Conservation (phyloP, 1,284 basidiomycete species). For the Vanrija humicola region DNA sequence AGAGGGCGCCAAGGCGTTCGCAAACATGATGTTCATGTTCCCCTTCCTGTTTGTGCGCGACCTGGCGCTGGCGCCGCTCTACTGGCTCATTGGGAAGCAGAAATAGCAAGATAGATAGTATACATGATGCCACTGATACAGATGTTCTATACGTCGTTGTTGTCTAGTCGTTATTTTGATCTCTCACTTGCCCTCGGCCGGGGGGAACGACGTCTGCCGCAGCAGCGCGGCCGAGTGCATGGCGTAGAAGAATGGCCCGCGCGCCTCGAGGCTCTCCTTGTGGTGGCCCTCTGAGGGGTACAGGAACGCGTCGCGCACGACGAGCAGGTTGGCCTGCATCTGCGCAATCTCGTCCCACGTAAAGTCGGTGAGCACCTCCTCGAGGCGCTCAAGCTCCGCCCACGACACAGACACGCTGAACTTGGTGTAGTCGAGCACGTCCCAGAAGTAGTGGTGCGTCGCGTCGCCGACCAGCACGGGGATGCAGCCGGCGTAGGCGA, state of each 20-base stretch:
- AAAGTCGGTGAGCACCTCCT: constrained; percentile 38
- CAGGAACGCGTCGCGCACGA: constrained; percentile 47
- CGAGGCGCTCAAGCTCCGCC: constrained; percentile 35
- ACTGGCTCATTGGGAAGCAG: too few species aligned
- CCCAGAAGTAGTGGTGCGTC: constrained; percentile 43
- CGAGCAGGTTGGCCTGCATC: constrained; percentile 44
- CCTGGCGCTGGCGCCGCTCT: too few species aligned
- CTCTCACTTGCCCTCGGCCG: background rate
- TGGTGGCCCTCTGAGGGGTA: constrained; percentile 33
- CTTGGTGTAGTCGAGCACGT: constrained; percentile 45
- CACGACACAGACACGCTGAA: constrained; percentile 42
- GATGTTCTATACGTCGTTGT: too few species aligned
- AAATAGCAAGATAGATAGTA: too few species aligned
- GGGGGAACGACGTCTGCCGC: constrained; percentile 29
- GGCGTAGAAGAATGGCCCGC: constrained; percentile 39
- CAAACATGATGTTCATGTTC: too few species aligned
- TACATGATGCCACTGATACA: too few species aligned
- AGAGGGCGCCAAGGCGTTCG: constrained; percentile 1
- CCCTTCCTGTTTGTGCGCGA: too few species aligned
- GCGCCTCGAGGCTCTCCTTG: constrained; percentile 13
- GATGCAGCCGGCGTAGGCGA: constrained; percentile 49
- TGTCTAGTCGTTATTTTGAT: too few species aligned
- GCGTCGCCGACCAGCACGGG: constrained; percentile 44
- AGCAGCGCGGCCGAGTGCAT: constrained; percentile 38
- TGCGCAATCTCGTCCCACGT: constrained; percentile 27